Conservation (phyloP, 805 yeast genomes). For the Metschnikowia borealis region DNA sequence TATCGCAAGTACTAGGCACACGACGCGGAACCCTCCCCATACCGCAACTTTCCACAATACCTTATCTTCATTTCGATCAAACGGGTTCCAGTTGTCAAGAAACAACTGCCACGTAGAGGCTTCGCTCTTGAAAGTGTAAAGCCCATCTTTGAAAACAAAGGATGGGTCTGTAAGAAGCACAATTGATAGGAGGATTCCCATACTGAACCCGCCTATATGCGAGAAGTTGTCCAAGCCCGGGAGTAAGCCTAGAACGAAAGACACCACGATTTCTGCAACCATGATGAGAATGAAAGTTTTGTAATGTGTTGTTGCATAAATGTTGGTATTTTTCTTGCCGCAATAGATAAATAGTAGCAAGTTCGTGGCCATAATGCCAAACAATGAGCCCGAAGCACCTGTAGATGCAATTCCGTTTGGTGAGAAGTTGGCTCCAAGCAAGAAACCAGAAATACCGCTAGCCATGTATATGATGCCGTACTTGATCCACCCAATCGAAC, state of each 20-base stretch:
- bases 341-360: conserved; percentile 50
- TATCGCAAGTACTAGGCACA: conserved; percentile 42
- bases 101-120: conserved; percentile 31
- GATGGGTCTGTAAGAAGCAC: conserved; percentile 55
- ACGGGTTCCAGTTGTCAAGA: conserved; percentile 38
- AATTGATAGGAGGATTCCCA: conserved; percentile 52
- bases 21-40: conserved; percentile 52
- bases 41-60: conserved; percentile 36
- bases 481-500: conserved; percentile 50
- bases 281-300: conserved; percentile 43
- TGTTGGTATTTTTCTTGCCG: conserved; percentile 47
- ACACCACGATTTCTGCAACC: conserved; percentile 53
- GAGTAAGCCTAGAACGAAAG: conserved; percentile 59
- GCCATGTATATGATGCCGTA: conserved; percentile 53
- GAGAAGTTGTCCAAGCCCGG: conserved; percentile 76
- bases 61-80: conserved; percentile 31
- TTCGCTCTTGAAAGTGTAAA: conserved; percentile 31
- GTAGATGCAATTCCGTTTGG: conserved; percentile 63
- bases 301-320: conserved; percentile 45
- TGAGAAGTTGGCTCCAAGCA: conserved; percentile 66
- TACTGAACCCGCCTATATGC: conserved; percentile 70
- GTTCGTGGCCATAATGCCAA: conserved; percentile 65
- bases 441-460: conserved; percentile 62
- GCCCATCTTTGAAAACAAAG: conserved; percentile 39
- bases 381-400: conserved; percentile 70